Percentiles rank a stretch among this genome's conserved stretches.
phyloP scores from a whole-genome alignment of 345 rosid species.

The Eucalyptus erythrocorys region DNA sequence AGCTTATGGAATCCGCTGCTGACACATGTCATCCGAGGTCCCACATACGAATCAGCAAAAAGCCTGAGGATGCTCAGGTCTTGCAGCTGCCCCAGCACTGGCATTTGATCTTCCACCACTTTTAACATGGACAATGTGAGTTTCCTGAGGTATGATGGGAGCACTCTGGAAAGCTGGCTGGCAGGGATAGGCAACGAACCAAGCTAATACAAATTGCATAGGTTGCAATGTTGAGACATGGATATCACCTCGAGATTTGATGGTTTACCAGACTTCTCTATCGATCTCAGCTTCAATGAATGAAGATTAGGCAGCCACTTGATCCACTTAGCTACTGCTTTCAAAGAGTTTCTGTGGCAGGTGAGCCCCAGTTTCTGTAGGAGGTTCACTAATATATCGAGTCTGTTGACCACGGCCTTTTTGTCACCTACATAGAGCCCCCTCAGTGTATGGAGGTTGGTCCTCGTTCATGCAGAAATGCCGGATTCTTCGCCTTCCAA shows the following conservation, averaged over 20 bases:
- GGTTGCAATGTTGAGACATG: not conserved
- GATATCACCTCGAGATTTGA: not conserved
- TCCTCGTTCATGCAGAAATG: slow-evolving; percentile 10
- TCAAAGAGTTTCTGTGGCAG: not conserved
- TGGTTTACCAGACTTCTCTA: slow-evolving; percentile 4
- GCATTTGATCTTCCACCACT: slow-evolving; percentile 12
- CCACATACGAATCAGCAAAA: slow-evolving; percentile 11
- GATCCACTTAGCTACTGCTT: not conserved
- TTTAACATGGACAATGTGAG: slow-evolving; percentile 18
- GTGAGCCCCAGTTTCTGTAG: slow-evolving; percentile 19
- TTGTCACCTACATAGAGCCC: slow-evolving; percentile 9
- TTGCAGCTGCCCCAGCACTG: slow-evolving; percentile 2
- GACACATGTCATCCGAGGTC: slow-evolving; percentile 7
- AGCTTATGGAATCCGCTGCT: slow-evolving; percentile 2
- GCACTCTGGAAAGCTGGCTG: not conserved
- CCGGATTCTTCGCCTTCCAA: slow-evolving; percentile 3
- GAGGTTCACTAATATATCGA: not conserved
- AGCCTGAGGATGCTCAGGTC: slow-evolving; percentile 23
- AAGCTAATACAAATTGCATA: slow-evolving; percentile 11
- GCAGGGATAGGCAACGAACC: not conserved
- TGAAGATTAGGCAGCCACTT: not conserved
- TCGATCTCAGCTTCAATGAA: slow-evolving; percentile 17
- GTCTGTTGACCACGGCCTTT: not conserved
- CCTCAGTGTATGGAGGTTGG: slow-evolving; percentile 11
- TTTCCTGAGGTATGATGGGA: slow-evolving; percentile 8